phyloP scores from a whole-genome alignment of 2,329 filamentous ascomycete species.

The Diaporthe australafricana region DNA sequence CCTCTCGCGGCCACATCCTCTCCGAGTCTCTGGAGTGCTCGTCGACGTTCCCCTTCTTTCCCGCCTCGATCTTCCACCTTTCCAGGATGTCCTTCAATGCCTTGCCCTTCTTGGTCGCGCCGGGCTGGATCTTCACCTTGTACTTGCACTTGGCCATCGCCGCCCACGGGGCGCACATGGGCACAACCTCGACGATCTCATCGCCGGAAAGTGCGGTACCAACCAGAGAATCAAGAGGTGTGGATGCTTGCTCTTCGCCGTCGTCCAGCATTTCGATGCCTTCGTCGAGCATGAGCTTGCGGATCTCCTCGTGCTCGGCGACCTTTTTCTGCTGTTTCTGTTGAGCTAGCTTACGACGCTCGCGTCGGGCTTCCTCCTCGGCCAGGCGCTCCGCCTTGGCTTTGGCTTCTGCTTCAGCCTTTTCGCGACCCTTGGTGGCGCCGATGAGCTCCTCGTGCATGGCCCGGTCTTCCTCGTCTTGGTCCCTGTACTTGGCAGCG shows the following conservation, averaged over 20 bases:
- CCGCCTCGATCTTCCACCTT: constrained; percentile 77
- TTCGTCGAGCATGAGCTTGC: constrained; percentile 70
- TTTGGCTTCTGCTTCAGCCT: constrained; percentile 74
- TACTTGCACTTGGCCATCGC: constrained; percentile 83
- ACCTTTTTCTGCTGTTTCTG: constrained; percentile 80
- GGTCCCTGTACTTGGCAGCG: constrained; percentile 88
- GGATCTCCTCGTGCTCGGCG: constrained; percentile 79
- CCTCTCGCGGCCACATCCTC: constrained; percentile 85
- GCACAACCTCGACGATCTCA: constrained; percentile 77
- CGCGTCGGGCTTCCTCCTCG: constrained; percentile 76
- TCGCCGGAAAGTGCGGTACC: constrained; percentile 84
- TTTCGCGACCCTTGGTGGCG: constrained; percentile 73
- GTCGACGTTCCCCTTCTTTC: constrained; percentile 69
- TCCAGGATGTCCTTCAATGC: constrained; percentile 91
- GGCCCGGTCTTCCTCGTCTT: constrained; percentile 92
- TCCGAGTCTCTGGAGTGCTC: constrained; percentile 73
- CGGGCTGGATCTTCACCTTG: constrained; percentile 94
- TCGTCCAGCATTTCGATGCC: constrained; percentile 71
- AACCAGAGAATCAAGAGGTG: constrained; percentile 76
- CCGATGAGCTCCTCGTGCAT: constrained; percentile 91
- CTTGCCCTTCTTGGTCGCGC: constrained; percentile 91
- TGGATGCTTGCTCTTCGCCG: constrained; percentile 65
- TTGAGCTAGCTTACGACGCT: constrained; percentile 84
- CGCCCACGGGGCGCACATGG: constrained; percentile 73
- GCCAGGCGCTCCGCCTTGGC: constrained; percentile 78